phyloP scores from a whole-genome alignment of 352 stramenopile species.

The Globisporangium canariense region DNA sequence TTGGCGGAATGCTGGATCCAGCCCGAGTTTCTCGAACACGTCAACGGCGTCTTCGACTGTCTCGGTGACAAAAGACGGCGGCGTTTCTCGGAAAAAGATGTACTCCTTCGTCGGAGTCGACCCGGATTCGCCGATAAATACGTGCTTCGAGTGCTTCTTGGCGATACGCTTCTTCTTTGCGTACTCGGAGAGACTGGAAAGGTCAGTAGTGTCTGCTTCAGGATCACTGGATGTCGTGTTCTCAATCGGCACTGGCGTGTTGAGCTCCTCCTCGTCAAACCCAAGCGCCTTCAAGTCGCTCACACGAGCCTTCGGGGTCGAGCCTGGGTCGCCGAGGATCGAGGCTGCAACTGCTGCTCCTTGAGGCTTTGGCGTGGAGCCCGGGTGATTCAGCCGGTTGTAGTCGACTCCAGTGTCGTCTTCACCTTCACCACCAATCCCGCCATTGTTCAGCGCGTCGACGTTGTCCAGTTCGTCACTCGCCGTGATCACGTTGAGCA shows the following conservation, averaged over 20 bases:
- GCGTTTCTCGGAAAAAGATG: slow-evolving; percentile 81
- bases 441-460: slow-evolving; percentile 3
- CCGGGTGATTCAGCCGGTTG: slow-evolving; percentile 59
- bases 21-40: slow-evolving; percentile 45
- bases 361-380: slow-evolving; percentile 49
- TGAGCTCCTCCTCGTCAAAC: slow-evolving; percentile 48
- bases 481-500: slow-evolving; percentile 40
- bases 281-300: slow-evolving; percentile 44
- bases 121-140: slow-evolving; percentile 51
- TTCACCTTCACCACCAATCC: not conserved
- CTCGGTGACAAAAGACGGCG: slow-evolving; percentile 76
- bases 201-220: slow-evolving; percentile 11
- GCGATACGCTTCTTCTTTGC: slow-evolving; percentile 45
- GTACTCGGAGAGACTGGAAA: slow-evolving; percentile 43
- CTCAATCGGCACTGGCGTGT: slow-evolving; percentile 11
- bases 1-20: slow-evolving; percentile 40
- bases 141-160: slow-evolving; percentile 46
- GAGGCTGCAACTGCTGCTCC: slow-evolving; percentile 13
- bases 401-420: slow-evolving; percentile 24
- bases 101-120: slow-evolving; percentile 77
- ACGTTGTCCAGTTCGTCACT: slow-evolving; percentile 13
- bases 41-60: slow-evolving; percentile 59
- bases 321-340: slow-evolving; percentile 56
- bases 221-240: slow-evolving; percentile 3
- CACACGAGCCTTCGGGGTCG: slow-evolving; percentile 47